Evolutionary conservation across 441 rosid genomes (phyloP).

Genomic region (Kokia cookei): DNA sequence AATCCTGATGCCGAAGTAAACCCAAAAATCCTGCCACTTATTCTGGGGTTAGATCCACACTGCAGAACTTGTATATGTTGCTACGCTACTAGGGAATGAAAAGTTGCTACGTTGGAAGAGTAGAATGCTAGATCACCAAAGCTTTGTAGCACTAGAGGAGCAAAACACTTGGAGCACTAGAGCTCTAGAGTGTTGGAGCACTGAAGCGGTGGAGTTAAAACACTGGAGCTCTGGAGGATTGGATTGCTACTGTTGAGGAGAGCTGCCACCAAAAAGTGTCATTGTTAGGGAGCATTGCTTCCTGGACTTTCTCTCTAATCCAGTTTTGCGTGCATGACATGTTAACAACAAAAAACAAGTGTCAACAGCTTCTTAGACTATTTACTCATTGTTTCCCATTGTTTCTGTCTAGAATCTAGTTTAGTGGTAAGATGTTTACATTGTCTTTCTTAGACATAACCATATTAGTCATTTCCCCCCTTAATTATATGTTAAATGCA

Average conservation of each 20-base stretch:
- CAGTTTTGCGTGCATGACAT: background rate
- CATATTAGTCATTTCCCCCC: background rate
- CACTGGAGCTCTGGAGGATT: background rate
- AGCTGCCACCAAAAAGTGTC: background rate
- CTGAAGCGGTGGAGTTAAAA: background rate
- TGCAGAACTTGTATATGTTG: background rate
- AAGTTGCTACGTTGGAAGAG: background rate
- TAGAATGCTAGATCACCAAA: background rate
- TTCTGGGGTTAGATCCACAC: background rate
- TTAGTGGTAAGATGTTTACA: background rate
- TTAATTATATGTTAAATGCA: background rate
- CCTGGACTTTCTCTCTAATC: background rate
- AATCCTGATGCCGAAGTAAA: background rate
- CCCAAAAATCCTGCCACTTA: background rate
- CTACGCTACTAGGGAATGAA: background rate
- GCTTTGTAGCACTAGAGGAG: background rate
- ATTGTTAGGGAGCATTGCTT: background rate
- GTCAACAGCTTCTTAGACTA: background rate
- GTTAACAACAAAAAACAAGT: background rate
- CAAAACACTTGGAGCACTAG: background rate
- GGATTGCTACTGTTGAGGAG: background rate
- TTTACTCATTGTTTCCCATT: background rate
- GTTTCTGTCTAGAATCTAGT: background rate
- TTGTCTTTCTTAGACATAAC: background rate
- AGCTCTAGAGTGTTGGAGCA: background rate